phyloP scores from a whole-genome alignment of 2,329 filamentous ascomycete species.

The Didymella sp. region DNA sequence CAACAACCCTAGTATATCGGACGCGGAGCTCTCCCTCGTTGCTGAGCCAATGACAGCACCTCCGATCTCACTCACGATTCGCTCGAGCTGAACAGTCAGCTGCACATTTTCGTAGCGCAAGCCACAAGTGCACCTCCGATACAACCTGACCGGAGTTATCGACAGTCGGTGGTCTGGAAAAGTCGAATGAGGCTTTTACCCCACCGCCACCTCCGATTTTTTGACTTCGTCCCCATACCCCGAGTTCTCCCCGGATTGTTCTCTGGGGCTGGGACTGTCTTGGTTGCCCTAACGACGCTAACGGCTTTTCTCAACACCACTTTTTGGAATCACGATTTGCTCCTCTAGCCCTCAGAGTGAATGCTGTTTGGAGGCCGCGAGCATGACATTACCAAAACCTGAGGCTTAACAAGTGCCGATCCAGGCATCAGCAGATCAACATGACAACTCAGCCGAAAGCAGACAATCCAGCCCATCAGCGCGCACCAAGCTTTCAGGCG shows the following conservation, averaged over 20 bases:
- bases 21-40: background rate
- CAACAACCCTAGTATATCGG: background rate
- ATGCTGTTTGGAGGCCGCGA: background rate
- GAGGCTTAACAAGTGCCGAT: conserved; percentile 1
- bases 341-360: background rate
- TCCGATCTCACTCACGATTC: background rate
- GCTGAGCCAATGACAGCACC: background rate
- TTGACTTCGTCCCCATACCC: background rate
- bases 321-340: background rate
- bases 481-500: conserved; percentile 25
- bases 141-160: background rate
- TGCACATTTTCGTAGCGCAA: conserved; percentile 9
- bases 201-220: conserved; percentile 1
- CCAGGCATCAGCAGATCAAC: background rate
- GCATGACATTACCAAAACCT: background rate
- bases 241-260: background rate
- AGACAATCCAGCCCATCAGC: conserved; percentile 5
- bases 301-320: background rate
- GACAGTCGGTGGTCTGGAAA: conserved; percentile 5
- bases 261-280: background rate
- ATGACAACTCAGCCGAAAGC: background rate
- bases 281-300: background rate
- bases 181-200: conserved; percentile 2
- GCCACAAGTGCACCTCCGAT: conserved; percentile 5
- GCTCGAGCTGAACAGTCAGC: background rate